These are phyloP conservation scores for Stipa capillata DNA, from an alignment of 176 grass and related monocot genomes.

Conservation along the genomic window DNA sequence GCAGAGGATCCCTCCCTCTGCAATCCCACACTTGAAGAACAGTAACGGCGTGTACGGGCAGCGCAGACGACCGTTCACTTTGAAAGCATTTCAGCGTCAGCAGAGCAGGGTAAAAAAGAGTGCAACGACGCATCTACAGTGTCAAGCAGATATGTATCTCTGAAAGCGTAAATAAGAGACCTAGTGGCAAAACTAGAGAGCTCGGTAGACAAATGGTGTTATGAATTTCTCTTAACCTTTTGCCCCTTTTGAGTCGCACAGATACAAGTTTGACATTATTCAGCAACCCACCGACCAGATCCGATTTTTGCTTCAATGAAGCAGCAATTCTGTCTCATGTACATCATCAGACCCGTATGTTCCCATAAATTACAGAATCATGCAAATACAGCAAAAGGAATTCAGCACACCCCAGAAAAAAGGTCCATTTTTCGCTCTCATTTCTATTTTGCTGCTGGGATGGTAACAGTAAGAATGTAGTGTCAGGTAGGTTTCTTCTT, in stretches of 20 bases:
- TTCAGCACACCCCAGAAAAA: not conserved
- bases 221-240: not conserved
- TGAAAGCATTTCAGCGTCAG: too few relatives aligned
- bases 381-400: not conserved
- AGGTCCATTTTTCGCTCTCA: not conserved
- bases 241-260: not conserved
- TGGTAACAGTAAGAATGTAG: not conserved
- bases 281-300: not conserved
- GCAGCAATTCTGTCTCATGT: not conserved
- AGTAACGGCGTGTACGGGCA: not conserved
- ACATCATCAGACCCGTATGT: slow-evolving; percentile 3
- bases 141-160: too few relatives aligned
- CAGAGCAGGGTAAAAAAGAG: too few relatives aligned
- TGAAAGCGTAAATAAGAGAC: too few relatives aligned
- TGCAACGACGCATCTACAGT: too few relatives aligned
- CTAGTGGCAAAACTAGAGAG: not conserved
- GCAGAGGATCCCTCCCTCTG: too few relatives aligned
- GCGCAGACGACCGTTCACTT: not conserved
- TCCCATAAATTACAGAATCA: slow-evolving; percentile 15
- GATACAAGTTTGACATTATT: not conserved
- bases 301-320: not conserved
- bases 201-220: not conserved
- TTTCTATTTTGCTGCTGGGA: not conserved
- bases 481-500: not conserved
- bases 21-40: too few relatives aligned